Percentiles rank a stretch among this genome's conserved stretches.
phyloP scores from a whole-genome alignment of 441 rosid species.

The Gossypium schwendimanii region DNA sequence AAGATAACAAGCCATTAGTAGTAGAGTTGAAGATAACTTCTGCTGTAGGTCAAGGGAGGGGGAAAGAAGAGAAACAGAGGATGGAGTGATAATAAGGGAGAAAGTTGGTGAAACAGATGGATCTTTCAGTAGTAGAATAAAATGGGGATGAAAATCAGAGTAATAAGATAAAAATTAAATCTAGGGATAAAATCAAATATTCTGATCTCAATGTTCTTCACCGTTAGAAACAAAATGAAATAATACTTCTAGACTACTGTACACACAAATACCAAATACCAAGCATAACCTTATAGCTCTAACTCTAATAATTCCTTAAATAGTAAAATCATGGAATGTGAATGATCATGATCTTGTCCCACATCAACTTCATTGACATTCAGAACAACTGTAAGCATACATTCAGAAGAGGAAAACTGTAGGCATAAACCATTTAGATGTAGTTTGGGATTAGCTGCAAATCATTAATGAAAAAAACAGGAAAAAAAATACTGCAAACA shows the following conservation, averaged over 20 bases:
- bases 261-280: background rate
- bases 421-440: background rate
- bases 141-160: background rate
- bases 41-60: background rate
- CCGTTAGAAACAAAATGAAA: background rate
- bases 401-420: background rate
- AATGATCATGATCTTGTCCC: background rate
- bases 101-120: too few species aligned
- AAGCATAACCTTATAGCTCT: background rate
- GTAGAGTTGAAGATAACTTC: background rate
- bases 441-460: too few species aligned
- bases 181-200: background rate
- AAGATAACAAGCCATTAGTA: background rate
- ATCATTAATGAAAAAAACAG: background rate
- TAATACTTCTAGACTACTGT: background rate
- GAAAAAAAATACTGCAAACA: background rate
- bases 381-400: background rate
- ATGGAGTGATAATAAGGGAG: background rate
- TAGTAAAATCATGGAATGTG: background rate
- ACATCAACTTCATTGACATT: background rate
- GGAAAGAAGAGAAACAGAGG: background rate
- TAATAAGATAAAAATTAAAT: background rate
- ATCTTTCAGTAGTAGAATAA: too few species aligned
- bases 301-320: background rate
- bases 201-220: background rate